Conservation (phyloP, 2,329 filamentous ascomycete species). For the Verticillium alfalfae region DNA sequence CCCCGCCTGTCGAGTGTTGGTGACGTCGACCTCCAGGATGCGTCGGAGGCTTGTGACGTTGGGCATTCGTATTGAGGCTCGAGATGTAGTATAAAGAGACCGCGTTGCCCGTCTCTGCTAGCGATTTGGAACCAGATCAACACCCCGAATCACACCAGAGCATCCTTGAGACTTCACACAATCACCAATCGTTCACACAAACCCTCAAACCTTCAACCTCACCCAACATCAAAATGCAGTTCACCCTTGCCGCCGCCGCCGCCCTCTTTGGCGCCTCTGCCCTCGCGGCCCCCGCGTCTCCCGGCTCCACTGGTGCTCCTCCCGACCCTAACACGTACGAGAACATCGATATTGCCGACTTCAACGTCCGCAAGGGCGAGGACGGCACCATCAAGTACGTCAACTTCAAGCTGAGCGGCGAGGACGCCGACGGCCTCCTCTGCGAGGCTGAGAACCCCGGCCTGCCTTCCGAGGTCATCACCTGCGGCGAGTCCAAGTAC, state of each 20-base stretch:
- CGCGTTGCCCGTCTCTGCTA: not conserved
- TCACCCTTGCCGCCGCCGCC: conserved; percentile 11
- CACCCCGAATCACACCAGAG: not conserved
- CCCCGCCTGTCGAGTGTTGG: not conserved
- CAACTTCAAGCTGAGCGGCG: conserved; percentile 15
- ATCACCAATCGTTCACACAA: not conserved
- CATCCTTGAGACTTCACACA: not conserved
- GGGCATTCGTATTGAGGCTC: not conserved
- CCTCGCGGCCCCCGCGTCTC: conserved; percentile 8
- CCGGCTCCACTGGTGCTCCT: not conserved
- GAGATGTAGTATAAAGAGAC: not conserved
- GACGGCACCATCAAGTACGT: conserved; percentile 10
- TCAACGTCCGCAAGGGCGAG: conserved; percentile 15
- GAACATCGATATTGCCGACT: conserved; percentile 16
- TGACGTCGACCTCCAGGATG: not conserved
- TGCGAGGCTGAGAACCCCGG: conserved; percentile 10
- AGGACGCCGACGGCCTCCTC: conserved; percentile 8
- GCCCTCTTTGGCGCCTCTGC: conserved; percentile 14
- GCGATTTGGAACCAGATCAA: not conserved
- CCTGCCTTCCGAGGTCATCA: conserved; percentile 15
- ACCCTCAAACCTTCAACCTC: not conserved
- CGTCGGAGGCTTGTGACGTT: not conserved
- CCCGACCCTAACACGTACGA: conserved; percentile 8
- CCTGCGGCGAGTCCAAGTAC: conserved; percentile 21
- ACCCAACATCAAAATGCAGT: conserved; percentile 14